Base-by-base conservation (phyloP, 164 flowering plant genomes). In the Akebia trifoliata region DNA sequence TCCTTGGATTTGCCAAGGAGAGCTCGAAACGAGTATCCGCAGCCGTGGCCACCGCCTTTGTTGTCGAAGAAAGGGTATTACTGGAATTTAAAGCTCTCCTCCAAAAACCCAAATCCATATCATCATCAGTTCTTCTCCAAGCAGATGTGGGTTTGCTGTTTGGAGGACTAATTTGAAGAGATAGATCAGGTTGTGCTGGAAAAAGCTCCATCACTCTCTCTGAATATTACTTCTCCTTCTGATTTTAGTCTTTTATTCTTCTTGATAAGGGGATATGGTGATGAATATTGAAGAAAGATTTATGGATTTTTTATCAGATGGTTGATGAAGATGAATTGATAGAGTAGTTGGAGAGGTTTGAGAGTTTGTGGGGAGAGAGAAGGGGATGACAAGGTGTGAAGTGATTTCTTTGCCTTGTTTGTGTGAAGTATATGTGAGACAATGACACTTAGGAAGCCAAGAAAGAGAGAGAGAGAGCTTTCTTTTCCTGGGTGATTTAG, bases 81-180 rank as follows among this genome's bases (percentile, higher is more conserved):
- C 69, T 78, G 15, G 83, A 63, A 56, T 75, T 81, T 8, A 81
- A 56, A 54, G 87, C 86, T 76, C 84, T 78, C 50, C 73, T 80
- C 96, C 86, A 86, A 45, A 86, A 86, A 22, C 84, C 84, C 78
- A 84, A 81, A 68, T 79, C 86, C 75, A 78, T 55, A 17, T 79
- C 83, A 22, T 74, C 82, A 34, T 74, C 74, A 28, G 62, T 34
- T 50, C 72, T 67, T 69, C 75, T 71, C 62, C 78, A 69, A 54
- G 73, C 52, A 12, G 88, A 64, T 25, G 84, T 51, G 63, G 85
- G 72, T 64, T 81, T 78, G 66, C 38, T 72, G 75, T 72, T 85
- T 32, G 98, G 98, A 3, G 89, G 95, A 64, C 95, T 89, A 65
- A 92, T 92, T 82, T 85, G 96, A 2, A 92, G 73, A 18, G 98